Base-by-base conservation (phyloP, 768 basidiomycete genomes). In the Boletus speciosus region DNA sequence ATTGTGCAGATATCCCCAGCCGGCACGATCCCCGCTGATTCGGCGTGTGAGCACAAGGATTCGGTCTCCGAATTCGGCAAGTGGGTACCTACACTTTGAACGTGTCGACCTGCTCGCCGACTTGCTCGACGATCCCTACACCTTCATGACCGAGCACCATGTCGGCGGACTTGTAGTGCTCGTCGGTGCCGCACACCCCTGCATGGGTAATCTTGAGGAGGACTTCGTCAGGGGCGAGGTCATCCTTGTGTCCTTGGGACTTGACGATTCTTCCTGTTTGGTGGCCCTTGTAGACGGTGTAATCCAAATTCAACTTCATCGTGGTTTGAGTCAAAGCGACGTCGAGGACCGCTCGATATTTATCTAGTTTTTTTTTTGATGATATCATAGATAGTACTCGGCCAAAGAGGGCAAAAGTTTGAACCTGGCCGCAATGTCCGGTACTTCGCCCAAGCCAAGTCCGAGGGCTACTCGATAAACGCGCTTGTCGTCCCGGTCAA, bases 131-230 rank as follows among this genome's bases (percentile, higher is more conserved):
- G 25, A 72, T 12, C 5, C 68, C 75, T 1, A 73, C 52, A 7
- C 74, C 75, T 59, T 76, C 74, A 43, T 76, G 75, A 6, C 75
- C 72, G 35, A 76, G 71, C 11, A 74, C 73, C 58, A 72, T 72
- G 45, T 72, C 71, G 6, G 25, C 45, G 11, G 48, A 14, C 54
- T 61, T 66, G 55, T 61, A 68, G 45, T 74, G 74, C 37, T 68
- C 62, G 58, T 76, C 75, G 0, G 75, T 76, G 41, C 72, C 73
- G 21, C 74, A 75, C 21, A 75, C n/a, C 0, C 74, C 73, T 15
- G 61, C 66, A 32, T 72, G 71, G 10, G 71, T 72, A 52, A 72
- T 54, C 47, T 49, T 65, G 46, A 72, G 34, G 4, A 73, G 61
- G 29, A 72, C 71, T 34, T 72, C 52, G 34, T 69, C 66, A 8